These are phyloP conservation scores for Raffaelea deltoideospora DNA, from an alignment of 2,329 filamentous ascomycete genomes.

Conservation along the genomic window DNA sequence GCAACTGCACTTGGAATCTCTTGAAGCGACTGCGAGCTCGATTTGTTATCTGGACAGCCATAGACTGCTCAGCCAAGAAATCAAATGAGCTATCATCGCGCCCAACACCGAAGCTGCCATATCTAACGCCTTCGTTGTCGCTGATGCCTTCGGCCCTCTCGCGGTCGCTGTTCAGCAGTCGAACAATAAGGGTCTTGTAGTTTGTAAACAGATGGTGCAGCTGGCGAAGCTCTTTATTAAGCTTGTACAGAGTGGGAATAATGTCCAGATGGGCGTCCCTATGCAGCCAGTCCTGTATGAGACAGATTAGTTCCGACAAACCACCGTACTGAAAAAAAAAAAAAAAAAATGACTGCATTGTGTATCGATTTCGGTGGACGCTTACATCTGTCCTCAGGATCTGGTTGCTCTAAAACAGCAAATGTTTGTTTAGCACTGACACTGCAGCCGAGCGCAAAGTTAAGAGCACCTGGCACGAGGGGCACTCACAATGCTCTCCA, in stretches of 20 bases:
- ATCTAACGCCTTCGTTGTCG: too few relatives aligned
- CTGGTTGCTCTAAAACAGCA: constrained; percentile 15
- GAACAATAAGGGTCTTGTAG: constrained; percentile 43
- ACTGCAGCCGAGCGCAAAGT: too few relatives aligned
- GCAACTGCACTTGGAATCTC: constrained; percentile 41
- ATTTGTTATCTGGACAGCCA: too few relatives aligned
- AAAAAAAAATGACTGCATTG: not conserved
- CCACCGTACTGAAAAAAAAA: too few relatives aligned
- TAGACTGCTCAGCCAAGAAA: too few relatives aligned
- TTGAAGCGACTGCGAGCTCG: too few relatives aligned
- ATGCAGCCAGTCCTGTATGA: constrained; percentile 9
- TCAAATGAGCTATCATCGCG: too few relatives aligned
- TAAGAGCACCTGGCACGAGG: not conserved
- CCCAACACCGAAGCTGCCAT: not conserved
- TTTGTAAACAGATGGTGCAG: constrained; percentile 44
- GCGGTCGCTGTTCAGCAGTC: constrained; percentile 34
- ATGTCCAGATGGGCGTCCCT: constrained; percentile 31
- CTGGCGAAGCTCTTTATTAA: constrained; percentile 44
- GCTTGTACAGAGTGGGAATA: constrained; percentile 39
- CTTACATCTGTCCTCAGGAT: constrained; percentile 18
- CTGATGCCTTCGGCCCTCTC: not conserved
- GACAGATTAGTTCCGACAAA: too few relatives aligned
- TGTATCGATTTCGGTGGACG: not conserved
- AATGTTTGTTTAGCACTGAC: not conserved
- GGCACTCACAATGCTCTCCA: constrained; percentile 32